A percentile compares a stretch with the other conserved stretches of the same genome.
These are phyloP conservation scores for Fraxinus excelsior DNA, from an alignment of 257 asterid species.

Conservation along the genomic window DNA sequence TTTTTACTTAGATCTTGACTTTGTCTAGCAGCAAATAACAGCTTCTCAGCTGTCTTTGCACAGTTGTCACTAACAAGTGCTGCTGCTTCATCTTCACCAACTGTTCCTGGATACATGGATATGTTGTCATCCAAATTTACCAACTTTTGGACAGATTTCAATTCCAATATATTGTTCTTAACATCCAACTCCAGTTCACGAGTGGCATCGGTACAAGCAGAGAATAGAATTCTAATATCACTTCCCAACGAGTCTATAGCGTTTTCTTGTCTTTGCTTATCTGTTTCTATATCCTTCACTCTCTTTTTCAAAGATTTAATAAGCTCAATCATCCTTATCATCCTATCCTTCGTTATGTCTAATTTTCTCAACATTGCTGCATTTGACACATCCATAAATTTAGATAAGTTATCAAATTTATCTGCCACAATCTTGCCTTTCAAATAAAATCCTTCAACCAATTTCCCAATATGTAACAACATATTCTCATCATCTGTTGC, in stretches of 20 bases:
- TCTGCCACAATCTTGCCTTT: slow-evolving; percentile 68
- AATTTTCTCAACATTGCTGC: slow-evolving; percentile 49
- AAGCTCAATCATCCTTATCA: slow-evolving; percentile 37
- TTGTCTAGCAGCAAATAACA: slow-evolving; percentile 54
- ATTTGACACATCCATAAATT: slow-evolving; percentile 56
- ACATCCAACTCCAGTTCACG: slow-evolving; percentile 49
- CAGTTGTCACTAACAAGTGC: slow-evolving; percentile 42
- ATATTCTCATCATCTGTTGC: slow-evolving; percentile 53
- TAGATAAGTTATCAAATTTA: slow-evolving; percentile 50
- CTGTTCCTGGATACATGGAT: slow-evolving; percentile 31
- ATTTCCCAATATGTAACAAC: slow-evolving; percentile 48
- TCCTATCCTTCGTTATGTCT: slow-evolving; percentile 43
- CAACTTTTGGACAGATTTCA: slow-evolving; percentile 41
- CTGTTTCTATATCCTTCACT: slow-evolving; percentile 48
- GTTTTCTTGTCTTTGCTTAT: slow-evolving; percentile 54
- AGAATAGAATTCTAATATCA: slow-evolving; percentile 48
- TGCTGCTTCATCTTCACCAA: slow-evolving; percentile 35
- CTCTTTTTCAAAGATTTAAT: slow-evolving; percentile 54
- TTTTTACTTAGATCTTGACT: slow-evolving; percentile 46
- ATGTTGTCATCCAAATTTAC: slow-evolving; percentile 40
- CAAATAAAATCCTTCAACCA: slow-evolving; percentile 59
- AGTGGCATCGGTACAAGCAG: slow-evolving; percentile 74
- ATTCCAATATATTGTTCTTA: slow-evolving; percentile 38
- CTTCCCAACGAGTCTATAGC: slow-evolving; percentile 50
- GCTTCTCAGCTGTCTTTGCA: slow-evolving; percentile 58